phyloP scores from a whole-genome alignment of 129 eudicot genomes.

The Pseudognaphalium luteoalbum region DNA sequence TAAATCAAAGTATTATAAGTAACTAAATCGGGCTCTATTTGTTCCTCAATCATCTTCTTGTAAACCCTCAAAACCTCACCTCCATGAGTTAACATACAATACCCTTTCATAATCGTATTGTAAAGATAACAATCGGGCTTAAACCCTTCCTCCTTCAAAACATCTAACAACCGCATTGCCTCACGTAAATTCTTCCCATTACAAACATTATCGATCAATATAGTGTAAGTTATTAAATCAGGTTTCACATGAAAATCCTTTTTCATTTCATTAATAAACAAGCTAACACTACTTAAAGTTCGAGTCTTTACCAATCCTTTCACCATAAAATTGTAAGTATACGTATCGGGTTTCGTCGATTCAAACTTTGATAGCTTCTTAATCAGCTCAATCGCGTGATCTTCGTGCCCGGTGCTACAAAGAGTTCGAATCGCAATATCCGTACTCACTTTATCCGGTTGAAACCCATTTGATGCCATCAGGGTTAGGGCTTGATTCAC shows the following conservation, averaged over 20 bases:
- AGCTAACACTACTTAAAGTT: slow-evolving; percentile 51
- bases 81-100: slow-evolving; percentile 72
- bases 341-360: slow-evolving; percentile 50
- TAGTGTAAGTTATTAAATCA: slow-evolving; percentile 86
- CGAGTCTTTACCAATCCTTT: slow-evolving; percentile 48
- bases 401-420: slow-evolving; percentile 42
- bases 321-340: slow-evolving; percentile 68
- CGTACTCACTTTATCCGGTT: slow-evolving; percentile 64
- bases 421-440: slow-evolving; percentile 79
- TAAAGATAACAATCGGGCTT: slow-evolving; percentile 88
- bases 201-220: slow-evolving; percentile 91
- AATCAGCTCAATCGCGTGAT: not conserved
- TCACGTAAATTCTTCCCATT: slow-evolving; percentile 49
- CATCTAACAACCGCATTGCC: slow-evolving; percentile 67
- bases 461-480: slow-evolving; percentile 57
- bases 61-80: slow-evolving; percentile 72
- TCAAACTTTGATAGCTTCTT: slow-evolving; percentile 37
- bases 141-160: slow-evolving; percentile 64
- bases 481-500: slow-evolving; percentile 44
- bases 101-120: slow-evolving; percentile 93
- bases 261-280: slow-evolving; percentile 62
- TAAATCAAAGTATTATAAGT: slow-evolving; percentile 82
- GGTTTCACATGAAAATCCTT: slow-evolving; percentile 54
- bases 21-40: slow-evolving; percentile 66
- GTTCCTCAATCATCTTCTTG: slow-evolving; percentile 74